These are phyloP conservation scores for Xylaria sp. DNA, from an alignment of 2,329 filamentous ascomycete genomes.

Conservation along the genomic window DNA sequence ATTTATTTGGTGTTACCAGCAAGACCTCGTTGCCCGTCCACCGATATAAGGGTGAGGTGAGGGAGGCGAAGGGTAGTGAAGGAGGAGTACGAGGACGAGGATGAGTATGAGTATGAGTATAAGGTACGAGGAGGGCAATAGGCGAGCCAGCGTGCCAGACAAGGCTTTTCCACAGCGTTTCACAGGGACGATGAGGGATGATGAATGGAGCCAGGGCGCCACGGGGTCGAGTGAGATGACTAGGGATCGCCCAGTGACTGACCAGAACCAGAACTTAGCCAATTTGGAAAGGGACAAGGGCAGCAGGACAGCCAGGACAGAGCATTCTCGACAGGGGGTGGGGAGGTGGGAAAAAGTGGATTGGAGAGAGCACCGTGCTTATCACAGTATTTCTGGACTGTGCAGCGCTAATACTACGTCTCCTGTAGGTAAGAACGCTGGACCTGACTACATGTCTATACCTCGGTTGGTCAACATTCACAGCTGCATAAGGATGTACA, in stretches of 20 bases:
- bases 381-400: background rate
- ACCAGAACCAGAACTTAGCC: slow-evolving; percentile 8
- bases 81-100: background rate
- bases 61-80: background rate
- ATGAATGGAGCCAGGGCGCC: slow-evolving; percentile 32
- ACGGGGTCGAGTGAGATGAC: slow-evolving; percentile 37
- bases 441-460: background rate
- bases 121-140: slow-evolving; percentile 5
- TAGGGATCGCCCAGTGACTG: slow-evolving; percentile 15
- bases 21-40: background rate
- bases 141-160: slow-evolving; percentile 17
- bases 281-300: slow-evolving; percentile 29
- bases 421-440: too few species aligned
- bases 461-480: background rate
- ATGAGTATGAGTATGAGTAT: background rate
- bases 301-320: background rate
- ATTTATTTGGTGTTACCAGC: background rate
- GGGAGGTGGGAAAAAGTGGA: background rate
- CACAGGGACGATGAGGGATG: slow-evolving; percentile 37
- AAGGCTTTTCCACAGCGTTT: slow-evolving; percentile 36
- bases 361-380: background rate
- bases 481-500: background rate
- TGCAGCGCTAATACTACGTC: background rate
- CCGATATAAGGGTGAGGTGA: slow-evolving; percentile 1
- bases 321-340: slow-evolving; percentile 5